These are phyloP conservation scores for Penicillium roqueforti DNA, from an alignment of 495 filamentous ascomycete genomes.

Conservation along the genomic window DNA sequence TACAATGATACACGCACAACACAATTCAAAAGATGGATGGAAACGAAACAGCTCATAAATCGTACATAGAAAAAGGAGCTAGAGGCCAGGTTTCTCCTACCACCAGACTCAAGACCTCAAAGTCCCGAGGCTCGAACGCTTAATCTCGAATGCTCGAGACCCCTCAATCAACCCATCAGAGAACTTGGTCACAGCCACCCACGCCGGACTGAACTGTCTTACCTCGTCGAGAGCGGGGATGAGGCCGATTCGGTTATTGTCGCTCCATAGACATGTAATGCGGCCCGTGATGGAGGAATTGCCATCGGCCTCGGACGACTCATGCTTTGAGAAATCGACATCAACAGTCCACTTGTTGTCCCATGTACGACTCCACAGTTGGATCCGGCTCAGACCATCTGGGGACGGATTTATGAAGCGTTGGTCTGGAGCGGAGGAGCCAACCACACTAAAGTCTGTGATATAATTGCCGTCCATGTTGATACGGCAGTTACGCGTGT, in stretches of 20 bases:
- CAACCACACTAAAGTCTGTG: slow-evolving; percentile 55
- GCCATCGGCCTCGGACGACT: slow-evolving; percentile 22
- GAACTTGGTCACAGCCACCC: slow-evolving; percentile 72
- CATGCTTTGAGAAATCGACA: slow-evolving; percentile 57
- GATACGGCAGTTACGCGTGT: slow-evolving; percentile 63
- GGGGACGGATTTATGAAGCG: slow-evolving; percentile 54
- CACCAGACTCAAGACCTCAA: not conserved
- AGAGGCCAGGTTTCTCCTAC: not conserved
- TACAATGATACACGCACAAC: not conserved
- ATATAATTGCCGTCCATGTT: slow-evolving; percentile 48
- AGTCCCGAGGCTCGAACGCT: not conserved
- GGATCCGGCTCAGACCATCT: slow-evolving; percentile 51
- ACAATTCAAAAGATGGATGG: not conserved
- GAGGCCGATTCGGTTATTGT: slow-evolving; percentile 63
- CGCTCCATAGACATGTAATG: slow-evolving; percentile 83
- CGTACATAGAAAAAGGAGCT: not conserved
- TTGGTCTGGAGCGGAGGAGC: slow-evolving; percentile 44
- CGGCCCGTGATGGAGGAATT: slow-evolving; percentile 55
- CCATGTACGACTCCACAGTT: slow-evolving; percentile 75
- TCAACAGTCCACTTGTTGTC: slow-evolving; percentile 69
- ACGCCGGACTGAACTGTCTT: slow-evolving; percentile 66
- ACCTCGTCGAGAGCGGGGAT: slow-evolving; percentile 89
- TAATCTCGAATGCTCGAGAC: slow-evolving; percentile 52
- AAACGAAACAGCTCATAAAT: slow-evolving; percentile 1
- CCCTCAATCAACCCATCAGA: slow-evolving; percentile 81